Percentiles rank a stretch among this genome's conserved stretches.
Evolutionary conservation across 1,139 yeast genomes (phyloP).

Genomic region (Lodderomyces pseudojiufengensis): DNA sequence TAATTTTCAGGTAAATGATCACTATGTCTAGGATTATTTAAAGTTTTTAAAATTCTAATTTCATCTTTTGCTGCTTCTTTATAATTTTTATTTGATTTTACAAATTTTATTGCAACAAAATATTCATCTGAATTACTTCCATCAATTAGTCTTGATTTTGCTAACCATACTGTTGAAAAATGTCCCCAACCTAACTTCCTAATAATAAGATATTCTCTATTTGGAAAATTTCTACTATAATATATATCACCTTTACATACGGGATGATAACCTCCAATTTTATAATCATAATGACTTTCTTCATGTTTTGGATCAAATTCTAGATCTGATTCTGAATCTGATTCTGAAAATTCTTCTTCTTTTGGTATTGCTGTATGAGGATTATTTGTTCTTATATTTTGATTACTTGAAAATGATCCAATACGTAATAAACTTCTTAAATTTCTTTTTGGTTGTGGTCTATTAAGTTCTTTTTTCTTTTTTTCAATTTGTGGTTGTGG

Average conservation of each 20-base stretch:
- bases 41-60: conserved; percentile 27
- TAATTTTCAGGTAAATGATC: conserved; percentile 26
- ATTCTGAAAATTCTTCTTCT: conserved; percentile 11
- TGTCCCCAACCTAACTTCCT: conserved; percentile 79
- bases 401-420: conserved; percentile 13
- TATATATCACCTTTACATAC: conserved; percentile 38
- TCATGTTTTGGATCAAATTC: conserved; percentile 35
- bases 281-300: conserved; percentile 36
- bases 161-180: conserved; percentile 86
- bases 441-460: conserved; percentile 9
- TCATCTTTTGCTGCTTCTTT: conserved; percentile 45
- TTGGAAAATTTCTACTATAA: conserved; percentile 24
- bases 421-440: conserved; percentile 14
- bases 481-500: conserved; percentile 1
- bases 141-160: conserved; percentile 35
- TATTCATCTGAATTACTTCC: conserved; percentile 14
- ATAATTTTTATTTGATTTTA: conserved; percentile 36
- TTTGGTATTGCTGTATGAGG: conserved; percentile 11
- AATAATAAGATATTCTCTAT: conserved; percentile 29
- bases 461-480: conserved; percentile 1
- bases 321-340: conserved; percentile 23
- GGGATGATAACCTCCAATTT: conserved; percentile 42
- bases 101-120: conserved; percentile 44
- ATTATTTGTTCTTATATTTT: conserved; percentile 12
- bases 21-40: conserved; percentile 18